Evolutionary conservation across 768 basidiomycete species (phyloP).

Genomic region (Suillus decipiens): DNA sequence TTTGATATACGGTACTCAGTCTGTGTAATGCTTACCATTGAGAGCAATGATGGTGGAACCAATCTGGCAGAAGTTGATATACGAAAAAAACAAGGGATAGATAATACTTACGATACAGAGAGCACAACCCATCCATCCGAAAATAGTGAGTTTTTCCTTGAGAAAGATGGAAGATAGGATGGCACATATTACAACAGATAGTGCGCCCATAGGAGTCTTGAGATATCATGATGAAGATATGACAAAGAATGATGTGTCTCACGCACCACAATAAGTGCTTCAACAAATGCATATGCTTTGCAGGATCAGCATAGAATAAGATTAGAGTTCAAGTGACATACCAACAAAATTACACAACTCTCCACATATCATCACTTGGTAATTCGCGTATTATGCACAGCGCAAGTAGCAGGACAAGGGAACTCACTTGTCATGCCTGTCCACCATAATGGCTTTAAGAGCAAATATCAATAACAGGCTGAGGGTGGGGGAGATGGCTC

Average conservation of each 20-base stretch:
- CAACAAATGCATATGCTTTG: constrained; percentile 83
- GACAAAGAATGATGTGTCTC: constrained; percentile 10
- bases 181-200: constrained; percentile 95
- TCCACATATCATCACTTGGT: constrained; percentile 86
- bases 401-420: neutral
- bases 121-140: constrained; percentile 94
- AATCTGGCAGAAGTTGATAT: constrained; percentile 43
- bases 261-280: constrained; percentile 89
- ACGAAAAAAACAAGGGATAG: constrained; percentile 1
- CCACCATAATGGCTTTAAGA: constrained; percentile 83
- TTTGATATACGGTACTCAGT: neutral
- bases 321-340: constrained; percentile 38
- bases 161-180: constrained; percentile 92
- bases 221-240: constrained; percentile 1
- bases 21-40: constrained; percentile 55
- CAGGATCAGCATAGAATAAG: constrained; percentile 16
- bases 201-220: constrained; percentile 91
- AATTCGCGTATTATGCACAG: neutral
- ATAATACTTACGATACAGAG: constrained; percentile 76
- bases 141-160: constrained; percentile 89
- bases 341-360: constrained; percentile 86
- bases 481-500: constrained; percentile 24
- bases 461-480: constrained; percentile 12
- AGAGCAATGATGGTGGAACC: constrained; percentile 90
- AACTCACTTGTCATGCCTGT: constrained; percentile 81